These are phyloP conservation scores for Lichina pygmaea DNA, from an alignment of 495 filamentous ascomycete species.

Conservation along the genomic window DNA sequence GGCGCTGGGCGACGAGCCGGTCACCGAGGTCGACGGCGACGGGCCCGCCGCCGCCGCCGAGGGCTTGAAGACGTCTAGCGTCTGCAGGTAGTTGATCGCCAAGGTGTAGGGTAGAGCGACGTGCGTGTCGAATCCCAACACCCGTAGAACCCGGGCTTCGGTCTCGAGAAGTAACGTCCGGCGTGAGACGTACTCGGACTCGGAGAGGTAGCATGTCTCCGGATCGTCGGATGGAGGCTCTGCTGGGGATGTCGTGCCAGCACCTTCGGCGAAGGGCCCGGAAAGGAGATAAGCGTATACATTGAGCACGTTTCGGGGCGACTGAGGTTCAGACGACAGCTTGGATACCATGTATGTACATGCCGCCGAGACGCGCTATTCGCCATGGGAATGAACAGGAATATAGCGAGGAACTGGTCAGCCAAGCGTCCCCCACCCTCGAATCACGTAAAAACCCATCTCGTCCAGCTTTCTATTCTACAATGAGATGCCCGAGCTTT, in stretches of 20 bases:
- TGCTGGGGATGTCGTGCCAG: conserved; percentile 4
- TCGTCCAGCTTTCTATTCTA: too few relatives aligned
- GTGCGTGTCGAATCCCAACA: conserved; percentile 58
- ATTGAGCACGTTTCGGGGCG: conserved; percentile 53
- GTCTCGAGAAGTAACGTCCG: conserved; percentile 33
- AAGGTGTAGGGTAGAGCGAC: conserved; percentile 64
- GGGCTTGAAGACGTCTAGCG: conserved; percentile 32
- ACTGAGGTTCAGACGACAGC: conserved; percentile 46
- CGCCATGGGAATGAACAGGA: background rate
- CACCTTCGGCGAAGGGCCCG: too few relatives aligned
- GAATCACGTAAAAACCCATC: too few relatives aligned
- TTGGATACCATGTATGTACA: conserved; percentile 66
- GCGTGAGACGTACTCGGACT: conserved; percentile 35
- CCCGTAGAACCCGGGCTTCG: conserved; percentile 49
- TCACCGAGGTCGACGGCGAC: conserved; percentile 3
- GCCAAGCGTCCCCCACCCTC: background rate
- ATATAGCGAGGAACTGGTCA: background rate
- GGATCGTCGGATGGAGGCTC: conserved; percentile 11
- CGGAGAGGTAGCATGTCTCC: conserved; percentile 43
- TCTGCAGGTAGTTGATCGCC: conserved; percentile 80
- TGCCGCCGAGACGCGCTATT: conserved; percentile 56
- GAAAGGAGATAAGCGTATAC: conserved; percentile 67
- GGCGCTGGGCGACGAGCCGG: conserved; percentile 1
- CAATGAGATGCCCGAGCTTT: too few relatives aligned
- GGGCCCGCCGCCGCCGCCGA: background rate